Conservation (phyloP, 257 asterid genomes). For the Gentiana straminea region DNA sequence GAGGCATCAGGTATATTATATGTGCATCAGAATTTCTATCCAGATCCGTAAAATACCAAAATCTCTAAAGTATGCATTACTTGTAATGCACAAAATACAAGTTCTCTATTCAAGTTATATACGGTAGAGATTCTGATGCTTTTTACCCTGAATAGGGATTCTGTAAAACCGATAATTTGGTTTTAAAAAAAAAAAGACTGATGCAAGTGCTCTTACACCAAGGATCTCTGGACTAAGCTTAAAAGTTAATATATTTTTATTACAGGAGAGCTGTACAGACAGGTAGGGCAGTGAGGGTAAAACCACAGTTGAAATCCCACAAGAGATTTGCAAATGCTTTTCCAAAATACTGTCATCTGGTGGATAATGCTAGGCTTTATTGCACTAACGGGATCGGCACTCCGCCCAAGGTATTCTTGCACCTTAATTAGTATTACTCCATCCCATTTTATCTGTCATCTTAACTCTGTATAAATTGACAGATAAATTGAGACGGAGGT, state of each 20-base stretch:
- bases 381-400: slow-evolving; percentile 54
- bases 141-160: neutral
- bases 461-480: too few relatives aligned
- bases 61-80: too few relatives aligned
- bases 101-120: too few relatives aligned
- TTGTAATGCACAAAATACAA: too few relatives aligned
- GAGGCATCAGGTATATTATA: slow-evolving; percentile 67
- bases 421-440: neutral
- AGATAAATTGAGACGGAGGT: too few relatives aligned
- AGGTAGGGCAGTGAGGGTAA: slow-evolving; percentile 90
- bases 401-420: slow-evolving; percentile 44
- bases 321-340: slow-evolving; percentile 83
- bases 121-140: too few relatives aligned
- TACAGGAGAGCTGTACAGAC: slow-evolving; percentile 79
- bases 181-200: neutral
- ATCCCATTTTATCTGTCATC: too few relatives aligned
- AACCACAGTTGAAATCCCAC: slow-evolving; percentile 75
- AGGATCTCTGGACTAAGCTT: too few relatives aligned
- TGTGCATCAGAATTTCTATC: neutral
- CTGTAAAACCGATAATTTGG: neutral
- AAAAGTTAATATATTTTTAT: neutral
- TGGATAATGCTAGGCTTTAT: slow-evolving; percentile 78
- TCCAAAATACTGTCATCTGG: slow-evolving; percentile 51
- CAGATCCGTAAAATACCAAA: neutral
- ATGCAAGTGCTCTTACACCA: too few relatives aligned